Percentiles rank a stretch among this genome's conserved stretches.
Evolutionary conservation across 2,329 filamentous ascomycete genomes (phyloP).

Genomic region (Moelleriella libera): DNA sequence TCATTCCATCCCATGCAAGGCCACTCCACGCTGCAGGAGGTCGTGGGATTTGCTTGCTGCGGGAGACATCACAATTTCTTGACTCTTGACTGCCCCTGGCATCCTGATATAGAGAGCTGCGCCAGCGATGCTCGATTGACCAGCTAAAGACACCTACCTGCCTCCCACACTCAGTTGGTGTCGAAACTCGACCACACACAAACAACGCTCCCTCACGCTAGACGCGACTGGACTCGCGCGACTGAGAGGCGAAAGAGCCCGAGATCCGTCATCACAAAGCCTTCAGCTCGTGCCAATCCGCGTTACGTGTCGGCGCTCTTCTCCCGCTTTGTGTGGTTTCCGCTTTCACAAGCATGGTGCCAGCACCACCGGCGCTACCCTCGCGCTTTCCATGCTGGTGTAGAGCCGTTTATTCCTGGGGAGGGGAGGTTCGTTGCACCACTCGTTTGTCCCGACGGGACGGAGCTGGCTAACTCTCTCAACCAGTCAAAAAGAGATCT

Average conservation of each 20-base stretch:
- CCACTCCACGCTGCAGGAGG: too few relatives aligned
- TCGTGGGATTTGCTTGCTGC: too few relatives aligned
- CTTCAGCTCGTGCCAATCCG: neutral
- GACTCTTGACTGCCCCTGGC: too few relatives aligned
- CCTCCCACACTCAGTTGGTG: too few relatives aligned
- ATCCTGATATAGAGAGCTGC: too few relatives aligned
- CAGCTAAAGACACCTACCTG: too few relatives aligned
- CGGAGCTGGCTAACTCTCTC: neutral
- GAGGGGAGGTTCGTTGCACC: conserved; percentile 51
- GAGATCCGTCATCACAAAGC: neutral
- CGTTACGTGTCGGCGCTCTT: neutral
- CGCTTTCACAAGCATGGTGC: conserved; percentile 28
- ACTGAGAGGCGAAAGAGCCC: neutral
- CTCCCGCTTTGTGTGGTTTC: neutral
- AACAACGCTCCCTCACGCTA: neutral
- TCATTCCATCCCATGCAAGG: too few relatives aligned
- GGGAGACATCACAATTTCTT: too few relatives aligned
- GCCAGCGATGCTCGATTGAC: too few relatives aligned
- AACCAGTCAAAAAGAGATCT: conserved; percentile 69
- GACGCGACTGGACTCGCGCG: neutral
- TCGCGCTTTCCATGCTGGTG: conserved; percentile 83
- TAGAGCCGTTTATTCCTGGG: conserved; percentile 84
- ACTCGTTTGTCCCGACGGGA: neutral
- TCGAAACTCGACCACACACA: neutral
- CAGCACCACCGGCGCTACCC: conserved; percentile 48